phyloP scores from a whole-genome alignment of 352 stramenopile genomes.

The Pilasporangium apinafurcum region DNA sequence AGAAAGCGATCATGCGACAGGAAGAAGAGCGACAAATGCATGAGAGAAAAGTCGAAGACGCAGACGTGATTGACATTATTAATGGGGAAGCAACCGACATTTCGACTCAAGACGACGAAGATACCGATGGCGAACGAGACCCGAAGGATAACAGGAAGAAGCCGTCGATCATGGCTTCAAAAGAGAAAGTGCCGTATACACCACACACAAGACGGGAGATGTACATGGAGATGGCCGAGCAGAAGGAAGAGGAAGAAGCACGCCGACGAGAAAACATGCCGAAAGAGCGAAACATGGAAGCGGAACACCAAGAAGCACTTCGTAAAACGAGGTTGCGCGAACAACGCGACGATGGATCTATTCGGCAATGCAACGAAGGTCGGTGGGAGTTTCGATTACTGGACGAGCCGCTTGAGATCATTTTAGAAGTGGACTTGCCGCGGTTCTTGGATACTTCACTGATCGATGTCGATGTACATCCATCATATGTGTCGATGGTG shows the following conservation, averaged over 20 bases:
- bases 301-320: constrained; percentile 75
- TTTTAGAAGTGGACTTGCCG: constrained; percentile 81
- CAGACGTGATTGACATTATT: constrained; percentile 31
- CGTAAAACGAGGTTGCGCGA: constrained; percentile 20
- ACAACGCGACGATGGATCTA: constrained; percentile 16
- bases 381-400: constrained; percentile 84
- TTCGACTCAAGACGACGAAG: constrained; percentile 4
- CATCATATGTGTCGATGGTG: constrained; percentile 89
- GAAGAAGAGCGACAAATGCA: constrained; percentile 11
- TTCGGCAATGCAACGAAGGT: constrained; percentile 90
- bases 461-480: constrained; percentile 93
- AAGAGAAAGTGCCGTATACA: constrained; percentile 65
- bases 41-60: constrained; percentile 5
- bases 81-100: constrained; percentile 31
- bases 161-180: constrained; percentile 27
- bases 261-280: constrained; percentile 72
- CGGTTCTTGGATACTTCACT: constrained; percentile 89
- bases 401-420: constrained; percentile 39
- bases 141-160: constrained; percentile 16
- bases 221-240: constrained; percentile 90
- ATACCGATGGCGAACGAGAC: no score
- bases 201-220: constrained; percentile 71
- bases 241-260: constrained; percentile 90
- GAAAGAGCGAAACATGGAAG: constrained; percentile 78
- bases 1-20: constrained; percentile 13